These are phyloP conservation scores for Spergularia azorica DNA, from an alignment of 179 eudicot genomes.

Conservation along the genomic window DNA sequence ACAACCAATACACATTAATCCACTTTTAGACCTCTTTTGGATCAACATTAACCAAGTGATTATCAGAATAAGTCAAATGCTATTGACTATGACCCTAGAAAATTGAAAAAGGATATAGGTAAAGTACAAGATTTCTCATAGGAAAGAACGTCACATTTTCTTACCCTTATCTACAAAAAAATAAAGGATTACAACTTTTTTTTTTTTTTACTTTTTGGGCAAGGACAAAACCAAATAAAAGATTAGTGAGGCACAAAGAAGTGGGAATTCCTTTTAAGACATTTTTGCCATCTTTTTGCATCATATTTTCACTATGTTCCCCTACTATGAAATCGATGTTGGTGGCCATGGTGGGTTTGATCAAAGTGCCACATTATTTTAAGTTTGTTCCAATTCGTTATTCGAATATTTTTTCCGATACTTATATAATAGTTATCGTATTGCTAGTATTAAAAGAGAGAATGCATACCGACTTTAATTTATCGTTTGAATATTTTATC, in stretches of 20 bases:
- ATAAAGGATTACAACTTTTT: too few species aligned
- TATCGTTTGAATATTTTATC: too few species aligned
- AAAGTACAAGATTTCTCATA: not conserved
- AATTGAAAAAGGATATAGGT: not conserved
- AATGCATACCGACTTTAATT: too few species aligned
- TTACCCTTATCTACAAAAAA: not conserved
- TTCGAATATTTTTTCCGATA: not conserved
- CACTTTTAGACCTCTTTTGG: not conserved
- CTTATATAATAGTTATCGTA: too few species aligned
- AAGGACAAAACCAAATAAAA: not conserved
- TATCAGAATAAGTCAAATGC: not conserved
- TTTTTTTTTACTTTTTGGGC: too few species aligned
- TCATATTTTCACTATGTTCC: not conserved
- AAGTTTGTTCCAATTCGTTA: not conserved
- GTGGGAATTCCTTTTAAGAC: not conserved
- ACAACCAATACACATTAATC: not conserved
- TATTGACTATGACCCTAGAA: not conserved
- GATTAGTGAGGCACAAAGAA: not conserved
- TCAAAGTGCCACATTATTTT: not conserved
- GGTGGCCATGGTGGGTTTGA: not conserved
- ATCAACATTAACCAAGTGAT: not conserved
- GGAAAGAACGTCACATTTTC: not conserved
- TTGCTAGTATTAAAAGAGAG: too few species aligned
- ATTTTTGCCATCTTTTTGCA: constrained; percentile 8
- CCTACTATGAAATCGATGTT: not conserved